Evolutionary conservation across 805 yeast species (phyloP).

Genomic region (Kluyveromyces siamensis): DNA sequence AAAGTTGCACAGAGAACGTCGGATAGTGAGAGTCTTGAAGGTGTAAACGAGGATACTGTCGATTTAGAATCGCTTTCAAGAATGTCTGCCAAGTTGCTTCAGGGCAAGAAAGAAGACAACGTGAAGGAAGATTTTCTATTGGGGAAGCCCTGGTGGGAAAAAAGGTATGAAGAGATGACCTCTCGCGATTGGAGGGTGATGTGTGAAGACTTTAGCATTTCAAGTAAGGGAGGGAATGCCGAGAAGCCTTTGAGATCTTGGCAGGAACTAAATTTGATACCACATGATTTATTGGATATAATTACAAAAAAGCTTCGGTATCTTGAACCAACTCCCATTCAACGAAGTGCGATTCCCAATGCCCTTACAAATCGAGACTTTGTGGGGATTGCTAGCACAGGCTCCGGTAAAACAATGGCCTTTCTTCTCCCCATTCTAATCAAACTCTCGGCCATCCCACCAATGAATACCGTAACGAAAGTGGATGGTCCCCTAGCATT

Average conservation of each 20-base stretch:
- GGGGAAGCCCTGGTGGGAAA: conserved; percentile 55
- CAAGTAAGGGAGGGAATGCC: conserved; percentile 36
- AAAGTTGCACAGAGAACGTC: no score
- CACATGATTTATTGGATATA: conserved; percentile 32
- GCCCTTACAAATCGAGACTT: conserved; percentile 54
- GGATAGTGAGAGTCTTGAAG: no score
- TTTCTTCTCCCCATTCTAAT: conserved; percentile 65
- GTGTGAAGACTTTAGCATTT: conserved; percentile 66
- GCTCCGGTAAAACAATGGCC: conserved; percentile 89
- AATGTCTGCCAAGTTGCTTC: not conserved
- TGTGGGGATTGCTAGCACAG: conserved; percentile 91
- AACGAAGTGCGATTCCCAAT: conserved; percentile 74
- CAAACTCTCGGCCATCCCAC: conserved; percentile 40
- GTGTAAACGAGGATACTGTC: not conserved
- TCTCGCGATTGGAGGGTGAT: conserved; percentile 85
- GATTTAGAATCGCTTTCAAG: not conserved
- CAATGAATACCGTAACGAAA: conserved; percentile 37
- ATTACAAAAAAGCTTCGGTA: conserved; percentile 37
- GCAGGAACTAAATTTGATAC: conserved; percentile 49
- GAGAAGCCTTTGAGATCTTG: conserved; percentile 63
- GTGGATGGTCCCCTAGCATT: conserved; percentile 65
- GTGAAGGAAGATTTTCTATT: conserved; percentile 8
- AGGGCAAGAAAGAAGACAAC: conserved; percentile 4
- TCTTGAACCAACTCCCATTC: conserved; percentile 78
- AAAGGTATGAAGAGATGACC: conserved; percentile 56